phyloP scores from a whole-genome alignment of 305 asterid genomes.

The Fraxinus greggii region DNA sequence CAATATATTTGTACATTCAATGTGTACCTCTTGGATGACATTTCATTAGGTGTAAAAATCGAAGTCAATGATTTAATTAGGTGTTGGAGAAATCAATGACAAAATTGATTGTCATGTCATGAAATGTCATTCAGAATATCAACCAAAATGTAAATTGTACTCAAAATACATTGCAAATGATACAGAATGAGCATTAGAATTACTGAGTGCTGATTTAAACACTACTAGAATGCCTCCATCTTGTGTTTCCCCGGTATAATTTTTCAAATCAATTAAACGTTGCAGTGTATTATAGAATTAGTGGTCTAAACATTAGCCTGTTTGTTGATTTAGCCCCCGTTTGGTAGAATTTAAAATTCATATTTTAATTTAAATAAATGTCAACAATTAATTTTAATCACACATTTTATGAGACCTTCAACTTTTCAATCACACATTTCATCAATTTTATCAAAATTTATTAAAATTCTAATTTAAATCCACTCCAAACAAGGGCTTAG shows the following conservation, averaged over 20 bases:
- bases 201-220: background rate
- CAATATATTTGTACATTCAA: background rate
- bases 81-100: background rate
- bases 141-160: background rate
- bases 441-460: no score
- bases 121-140: background rate
- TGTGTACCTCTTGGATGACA: background rate
- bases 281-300: background rate
- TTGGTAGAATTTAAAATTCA: background rate
- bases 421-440: no score
- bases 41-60: background rate
- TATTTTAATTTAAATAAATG: no score
- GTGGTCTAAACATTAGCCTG: background rate
- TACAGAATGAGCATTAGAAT: background rate
- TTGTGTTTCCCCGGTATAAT: background rate
- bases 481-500: no score
- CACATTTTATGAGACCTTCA: no score
- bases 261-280: background rate
- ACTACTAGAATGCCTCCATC: background rate
- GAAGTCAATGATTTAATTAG: background rate
- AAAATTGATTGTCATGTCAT: background rate
- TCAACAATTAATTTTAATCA: no score
- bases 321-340: background rate
- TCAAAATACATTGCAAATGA: background rate
- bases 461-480: no score